Percentiles rank a stretch among this genome's conserved stretches.
Evolutionary conservation across 2,329 filamentous ascomycete genomes (phyloP).

Genomic region (Chaetomiaceae sp.): DNA sequence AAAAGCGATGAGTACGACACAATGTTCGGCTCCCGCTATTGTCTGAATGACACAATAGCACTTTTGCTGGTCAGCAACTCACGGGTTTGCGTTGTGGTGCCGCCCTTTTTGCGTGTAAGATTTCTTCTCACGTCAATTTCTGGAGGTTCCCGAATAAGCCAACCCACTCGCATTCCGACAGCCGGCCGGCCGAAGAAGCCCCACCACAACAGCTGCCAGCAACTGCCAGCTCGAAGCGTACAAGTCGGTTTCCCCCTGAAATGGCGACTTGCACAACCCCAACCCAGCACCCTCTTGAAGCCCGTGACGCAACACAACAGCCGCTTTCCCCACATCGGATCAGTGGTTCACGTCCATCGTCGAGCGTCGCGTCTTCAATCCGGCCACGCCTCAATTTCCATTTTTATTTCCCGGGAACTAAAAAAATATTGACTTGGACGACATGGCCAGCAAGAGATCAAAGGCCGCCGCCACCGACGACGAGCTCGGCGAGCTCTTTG

Average conservation of each 20-base stretch:
- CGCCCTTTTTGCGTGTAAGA: conserved; percentile 22
- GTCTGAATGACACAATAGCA: conserved; percentile 9
- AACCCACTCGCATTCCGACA: conserved; percentile 17
- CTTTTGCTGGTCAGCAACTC: conserved; percentile 5
- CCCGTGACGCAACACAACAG: neutral
- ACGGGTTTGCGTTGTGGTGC: neutral
- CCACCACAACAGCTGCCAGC: conserved; percentile 21
- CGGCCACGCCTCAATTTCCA: neutral
- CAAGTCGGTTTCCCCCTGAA: neutral
- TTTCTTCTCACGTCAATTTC: conserved; percentile 30
- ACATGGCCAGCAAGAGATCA: conserved; percentile 60
- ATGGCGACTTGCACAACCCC: neutral
- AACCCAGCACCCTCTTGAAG: neutral
- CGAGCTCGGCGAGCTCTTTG: conserved; percentile 62
- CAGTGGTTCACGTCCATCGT: neutral
- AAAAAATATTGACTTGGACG: no score
- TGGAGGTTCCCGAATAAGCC: conserved; percentile 28
- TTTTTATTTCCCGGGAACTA: neutral
- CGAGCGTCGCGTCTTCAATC: neutral
- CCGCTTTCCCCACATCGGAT: neutral
- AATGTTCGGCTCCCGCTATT: neutral
- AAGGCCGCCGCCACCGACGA: conserved; percentile 55
- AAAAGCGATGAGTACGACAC: neutral
- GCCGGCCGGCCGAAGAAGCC: conserved; percentile 6
- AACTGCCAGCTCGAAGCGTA: conserved; percentile 7